Base-by-base conservation (phyloP, 306 rosid species). In the Calophaca sinica region DNA sequence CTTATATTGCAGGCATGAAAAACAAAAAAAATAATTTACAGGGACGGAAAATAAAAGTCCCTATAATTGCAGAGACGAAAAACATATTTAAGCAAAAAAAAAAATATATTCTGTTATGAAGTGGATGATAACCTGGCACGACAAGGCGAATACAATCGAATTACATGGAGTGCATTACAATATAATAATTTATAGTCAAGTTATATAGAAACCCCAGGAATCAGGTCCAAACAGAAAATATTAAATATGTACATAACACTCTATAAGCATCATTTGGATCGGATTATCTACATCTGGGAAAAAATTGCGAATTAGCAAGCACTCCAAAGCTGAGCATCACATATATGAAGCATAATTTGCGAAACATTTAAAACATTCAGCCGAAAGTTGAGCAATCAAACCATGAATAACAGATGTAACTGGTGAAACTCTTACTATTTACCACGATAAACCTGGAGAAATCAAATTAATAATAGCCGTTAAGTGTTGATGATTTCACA, bases 371-470 rank as follows among this genome's bases (percentile, higher is more conserved):
- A 12, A 72, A 67, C 2, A 58, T 72, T 62, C 39, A 3, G 15
- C 65, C 26, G 81, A 69, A 72, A 26, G 72, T 75, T 70, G 53
- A 74, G 81, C 83, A 55, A 75, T 58, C 66, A 5, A 58, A 78
- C 74, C 38, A 42, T 45, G 74, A 73, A 35, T 11, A 72, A 65
- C 10, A 63, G 12, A 62, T 50, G 51, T 77, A 73, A 66, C 76
- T 58, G 36, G 72, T 36, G 69, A 67, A 45, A 20, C 66, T 12
- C 68, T 71, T 73, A 64, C 82, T 80, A 66, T 67, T 83, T 83
- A 55, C 89, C 82, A 45, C 66, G 79, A 80, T 84, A 88, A 81
- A 90, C 98, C 98, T 93, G 86, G 72, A 38, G 62, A 59, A 84
- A 78, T 44, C 75, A 82, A 70, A 83, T 11, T 44, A 72, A 55